phyloP scores from a whole-genome alignment of 805 yeast genomes.

The Millerozyma acaciae region DNA sequence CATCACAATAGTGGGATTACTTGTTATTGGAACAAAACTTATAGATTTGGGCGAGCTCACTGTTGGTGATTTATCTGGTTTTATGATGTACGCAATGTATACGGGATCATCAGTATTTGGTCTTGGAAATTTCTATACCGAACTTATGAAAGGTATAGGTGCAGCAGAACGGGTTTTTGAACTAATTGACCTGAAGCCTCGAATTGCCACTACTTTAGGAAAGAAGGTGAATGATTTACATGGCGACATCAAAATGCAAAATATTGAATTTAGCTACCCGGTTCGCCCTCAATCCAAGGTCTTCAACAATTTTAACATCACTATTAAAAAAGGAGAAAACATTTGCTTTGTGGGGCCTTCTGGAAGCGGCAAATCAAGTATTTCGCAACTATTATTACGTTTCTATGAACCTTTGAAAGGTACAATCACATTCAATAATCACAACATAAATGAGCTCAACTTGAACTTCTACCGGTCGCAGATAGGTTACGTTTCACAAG shows the following conservation, averaged over 20 bases:
- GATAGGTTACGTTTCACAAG: constrained; percentile 91
- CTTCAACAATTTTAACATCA: constrained; percentile 57
- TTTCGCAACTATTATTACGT: constrained; percentile 72
- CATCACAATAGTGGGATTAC: constrained; percentile 67
- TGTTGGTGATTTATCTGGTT: constrained; percentile 85
- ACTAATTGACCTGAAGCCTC: constrained; percentile 71
- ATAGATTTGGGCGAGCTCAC: constrained; percentile 73
- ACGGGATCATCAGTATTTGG: constrained; percentile 94
- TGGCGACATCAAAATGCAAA: constrained; percentile 58
- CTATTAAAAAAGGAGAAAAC: constrained; percentile 75
- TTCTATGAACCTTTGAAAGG: constrained; percentile 80
- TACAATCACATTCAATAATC: constrained; percentile 57
- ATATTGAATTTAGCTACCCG: constrained; percentile 76
- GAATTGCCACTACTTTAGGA: constrained; percentile 67
- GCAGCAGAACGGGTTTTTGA: constrained; percentile 92
- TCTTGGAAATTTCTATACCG: constrained; percentile 84
- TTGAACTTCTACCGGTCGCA: constrained; percentile 68
- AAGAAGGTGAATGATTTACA: constrained; percentile 36
- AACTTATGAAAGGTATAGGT: constrained; percentile 95
- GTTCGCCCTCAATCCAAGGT: constrained; percentile 71
- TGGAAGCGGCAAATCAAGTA: constrained; percentile 93
- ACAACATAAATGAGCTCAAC: constrained; percentile 59
- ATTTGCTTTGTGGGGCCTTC: constrained; percentile 96
- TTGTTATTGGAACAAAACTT: constrained; percentile 79
- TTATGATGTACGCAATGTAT: constrained; percentile 92